A percentile compares a stretch with the other conserved stretches of the same genome.
These are phyloP conservation scores for Fraxinus angustifolia DNA, from an alignment of 305 asterid genomes.

Conservation along the genomic window DNA sequence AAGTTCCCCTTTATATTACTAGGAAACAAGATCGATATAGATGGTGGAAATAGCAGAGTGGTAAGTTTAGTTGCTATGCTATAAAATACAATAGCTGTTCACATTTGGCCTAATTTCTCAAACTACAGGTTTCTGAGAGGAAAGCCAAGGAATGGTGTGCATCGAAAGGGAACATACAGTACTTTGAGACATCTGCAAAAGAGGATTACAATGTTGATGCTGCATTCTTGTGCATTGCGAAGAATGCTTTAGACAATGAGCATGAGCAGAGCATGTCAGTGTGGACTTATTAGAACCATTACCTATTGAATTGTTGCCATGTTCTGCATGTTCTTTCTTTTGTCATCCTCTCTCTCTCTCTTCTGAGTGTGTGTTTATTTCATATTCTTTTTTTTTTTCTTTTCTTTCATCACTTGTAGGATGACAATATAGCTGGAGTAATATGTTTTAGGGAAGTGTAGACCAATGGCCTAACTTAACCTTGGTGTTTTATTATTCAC, in stretches of 20 bases:
- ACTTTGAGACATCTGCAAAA: conserved; percentile 97
- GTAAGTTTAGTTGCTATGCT: conserved; percentile 39
- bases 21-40: conserved; percentile 92
- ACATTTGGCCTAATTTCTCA: conserved; percentile 6
- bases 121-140: conserved; percentile 79
- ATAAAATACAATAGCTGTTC: not conserved
- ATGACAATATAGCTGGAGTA: not conserved
- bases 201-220: conserved; percentile 93
- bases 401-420: not conserved
- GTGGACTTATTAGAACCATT: conserved; percentile 2
- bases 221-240: conserved; percentile 79
- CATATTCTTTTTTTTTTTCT: not conserved
- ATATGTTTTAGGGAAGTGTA: not conserved
- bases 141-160: conserved; percentile 97
- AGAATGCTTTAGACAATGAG: conserved; percentile 83
- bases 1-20: conserved; percentile 85
- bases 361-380: not conserved
- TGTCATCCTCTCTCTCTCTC: not conserved
- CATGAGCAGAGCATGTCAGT: conserved; percentile 87
- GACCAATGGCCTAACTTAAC: not conserved
- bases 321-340: not conserved
- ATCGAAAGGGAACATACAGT: conserved; percentile 88
- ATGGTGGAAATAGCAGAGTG: conserved; percentile 98
- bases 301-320: not conserved
- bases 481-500: not conserved